A percentile compares a stretch with the other conserved stretches of the same genome.
Evolutionary conservation across 2,329 filamentous ascomycete species (phyloP).

Genomic region (Neofusicoccum umdonicola): DNA sequence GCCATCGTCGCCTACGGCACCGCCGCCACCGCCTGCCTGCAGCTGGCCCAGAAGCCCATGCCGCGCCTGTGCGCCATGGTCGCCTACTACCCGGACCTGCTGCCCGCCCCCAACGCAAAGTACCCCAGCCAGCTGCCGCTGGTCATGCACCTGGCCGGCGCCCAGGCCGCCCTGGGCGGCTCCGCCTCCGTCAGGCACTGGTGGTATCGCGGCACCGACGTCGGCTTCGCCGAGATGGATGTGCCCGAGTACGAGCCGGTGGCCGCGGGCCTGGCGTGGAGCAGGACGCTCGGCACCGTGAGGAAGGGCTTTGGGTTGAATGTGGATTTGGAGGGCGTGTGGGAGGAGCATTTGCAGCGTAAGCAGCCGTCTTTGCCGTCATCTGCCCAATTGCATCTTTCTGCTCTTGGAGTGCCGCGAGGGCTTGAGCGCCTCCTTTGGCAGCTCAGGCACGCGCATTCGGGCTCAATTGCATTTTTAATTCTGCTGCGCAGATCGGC

Average conservation of each 20-base stretch:
- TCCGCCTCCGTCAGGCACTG: slow-evolving; percentile 37
- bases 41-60: slow-evolving; percentile 40
- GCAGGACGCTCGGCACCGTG: slow-evolving; percentile 39
- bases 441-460: neutral
- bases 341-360: slow-evolving; percentile 32
- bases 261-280: slow-evolving; percentile 43
- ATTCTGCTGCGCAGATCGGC: neutral
- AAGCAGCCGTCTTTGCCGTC: neutral
- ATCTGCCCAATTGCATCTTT: neutral
- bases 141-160: slow-evolving; percentile 41
- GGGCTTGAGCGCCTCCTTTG: neutral
- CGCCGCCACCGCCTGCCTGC: slow-evolving; percentile 41
- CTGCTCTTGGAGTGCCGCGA: neutral
- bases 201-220: slow-evolving; percentile 36
- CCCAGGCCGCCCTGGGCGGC: slow-evolving; percentile 32
- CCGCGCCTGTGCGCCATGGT: slow-evolving; percentile 41
- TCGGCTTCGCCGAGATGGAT: slow-evolving; percentile 44
- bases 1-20: slow-evolving; percentile 40
- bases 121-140: slow-evolving; percentile 40
- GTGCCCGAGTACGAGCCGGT: slow-evolving; percentile 40
- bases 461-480: neutral
- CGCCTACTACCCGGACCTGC: slow-evolving; percentile 42
- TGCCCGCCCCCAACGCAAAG: slow-evolving; percentile 37
- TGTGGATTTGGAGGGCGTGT: slow-evolving; percentile 33
- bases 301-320: slow-evolving; percentile 37